Percentiles rank a stretch among this genome's conserved stretches.
Conservation (phyloP, 31 red algal species). For the Asparagopsis taxiformis region DNA sequence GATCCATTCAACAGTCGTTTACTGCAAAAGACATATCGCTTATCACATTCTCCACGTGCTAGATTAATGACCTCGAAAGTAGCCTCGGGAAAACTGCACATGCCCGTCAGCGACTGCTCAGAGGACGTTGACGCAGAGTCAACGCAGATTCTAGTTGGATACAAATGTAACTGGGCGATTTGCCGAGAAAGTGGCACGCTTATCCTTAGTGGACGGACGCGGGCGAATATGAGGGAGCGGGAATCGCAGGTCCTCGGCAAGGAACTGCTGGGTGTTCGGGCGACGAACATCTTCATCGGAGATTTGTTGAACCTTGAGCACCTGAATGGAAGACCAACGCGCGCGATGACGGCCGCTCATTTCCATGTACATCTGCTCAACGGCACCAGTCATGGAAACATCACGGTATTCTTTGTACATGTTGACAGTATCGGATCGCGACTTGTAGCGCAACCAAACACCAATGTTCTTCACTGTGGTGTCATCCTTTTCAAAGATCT, state of each 20-base stretch:
- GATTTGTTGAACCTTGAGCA: conserved; percentile 80
- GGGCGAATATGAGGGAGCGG: conserved; percentile 86
- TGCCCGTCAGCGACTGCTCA: no score
- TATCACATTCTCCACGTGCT: no score
- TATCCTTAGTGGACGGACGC: conserved; percentile 60
- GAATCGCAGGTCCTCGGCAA: conserved; percentile 75
- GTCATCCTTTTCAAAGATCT: conserved; percentile 83
- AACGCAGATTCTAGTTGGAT: conserved; percentile 14
- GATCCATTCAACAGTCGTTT: no score
- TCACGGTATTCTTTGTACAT: conserved; percentile 97
- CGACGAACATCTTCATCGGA: conserved; percentile 76
- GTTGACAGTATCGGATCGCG: conserved; percentile 96
- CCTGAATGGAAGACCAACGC: conserved; percentile 91
- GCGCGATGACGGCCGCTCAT: conserved; percentile 97
- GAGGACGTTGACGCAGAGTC: no score
- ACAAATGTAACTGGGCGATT: conserved; percentile 74
- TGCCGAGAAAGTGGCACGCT: conserved; percentile 77
- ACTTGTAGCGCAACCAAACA: conserved; percentile 97
- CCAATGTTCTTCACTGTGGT: conserved; percentile 87
- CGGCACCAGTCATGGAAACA: conserved; percentile 80
- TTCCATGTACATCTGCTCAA: conserved; percentile 98
- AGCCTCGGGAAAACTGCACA: no score
- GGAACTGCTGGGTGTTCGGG: conserved; percentile 71
- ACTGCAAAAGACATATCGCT: no score
- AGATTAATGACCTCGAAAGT: no score